A percentile compares a stretch with the other conserved stretches of the same genome.
These are phyloP conservation scores for Aphanomyces astaci DNA, from an alignment of 352 stramenopile genomes.

Conservation along the genomic window DNA sequence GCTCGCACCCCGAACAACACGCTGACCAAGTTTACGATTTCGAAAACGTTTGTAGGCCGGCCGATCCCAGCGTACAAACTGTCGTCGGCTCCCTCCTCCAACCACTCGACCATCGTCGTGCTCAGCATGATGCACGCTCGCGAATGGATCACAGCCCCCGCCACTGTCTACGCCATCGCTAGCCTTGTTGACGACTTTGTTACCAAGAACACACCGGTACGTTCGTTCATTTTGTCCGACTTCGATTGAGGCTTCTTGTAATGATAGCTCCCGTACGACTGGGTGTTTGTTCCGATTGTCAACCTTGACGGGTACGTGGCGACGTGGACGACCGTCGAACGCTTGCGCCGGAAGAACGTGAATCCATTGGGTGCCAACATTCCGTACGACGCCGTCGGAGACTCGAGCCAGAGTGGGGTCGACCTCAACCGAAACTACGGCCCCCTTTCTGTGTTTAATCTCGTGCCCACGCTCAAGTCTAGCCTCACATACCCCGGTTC, in stretches of 20 bases:
- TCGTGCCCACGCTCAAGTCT: constrained; percentile 17
- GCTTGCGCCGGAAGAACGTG: constrained; percentile 34
- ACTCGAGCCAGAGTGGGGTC: constrained; percentile 22
- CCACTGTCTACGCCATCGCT: constrained; percentile 29
- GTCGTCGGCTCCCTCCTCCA: constrained; percentile 16
- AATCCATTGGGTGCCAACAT: constrained; percentile 20
- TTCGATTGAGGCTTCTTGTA: neutral
- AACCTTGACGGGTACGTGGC: constrained; percentile 33
- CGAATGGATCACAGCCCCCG: constrained; percentile 31
- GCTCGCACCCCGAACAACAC: neutral
- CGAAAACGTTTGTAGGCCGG: constrained; percentile 20
- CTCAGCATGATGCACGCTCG: constrained; percentile 31
- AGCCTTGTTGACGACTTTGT: constrained; percentile 26
- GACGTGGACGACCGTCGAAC: constrained; percentile 25
- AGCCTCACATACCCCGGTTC: constrained; percentile 30
- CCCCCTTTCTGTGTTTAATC: constrained; percentile 25
- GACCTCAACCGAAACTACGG: constrained; percentile 37
- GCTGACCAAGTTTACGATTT: constrained; percentile 21
- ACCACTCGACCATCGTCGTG: constrained; percentile 24
- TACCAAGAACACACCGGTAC: neutral
- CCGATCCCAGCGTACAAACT: constrained; percentile 29
- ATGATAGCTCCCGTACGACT: constrained; percentile 25
- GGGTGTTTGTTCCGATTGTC: constrained; percentile 33
- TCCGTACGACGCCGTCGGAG: neutral
- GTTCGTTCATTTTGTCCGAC: neutral